Base-by-base conservation (phyloP, 805 yeast species). In the Barnettozyma populi region DNA sequence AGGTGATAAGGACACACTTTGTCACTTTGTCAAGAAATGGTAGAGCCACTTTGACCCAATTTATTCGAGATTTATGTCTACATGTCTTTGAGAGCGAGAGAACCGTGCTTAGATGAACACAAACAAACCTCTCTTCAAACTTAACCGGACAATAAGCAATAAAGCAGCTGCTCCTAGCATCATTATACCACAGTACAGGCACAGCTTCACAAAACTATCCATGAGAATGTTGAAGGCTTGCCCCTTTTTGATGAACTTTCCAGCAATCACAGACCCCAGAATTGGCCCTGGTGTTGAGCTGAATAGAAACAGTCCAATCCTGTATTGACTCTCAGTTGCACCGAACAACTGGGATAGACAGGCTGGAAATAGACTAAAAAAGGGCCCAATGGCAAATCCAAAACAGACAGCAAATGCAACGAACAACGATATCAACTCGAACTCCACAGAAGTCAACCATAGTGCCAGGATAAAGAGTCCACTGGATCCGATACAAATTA, bases 271-370 rank as follows among this genome's bases (percentile, higher is more conserved):
- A 41, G 56, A 52, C 2, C 61, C 61, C 5, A 57, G 21, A 9
- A 57, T 49, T 1, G 61, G 60, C 2, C 59, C 61, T 5, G 60
- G 61, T 3, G 55, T 36, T 10, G 57, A 47, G 3, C 50, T 50
- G 35, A 55, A 32, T 4, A 55, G 35, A 36, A 52, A 53, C 38
- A 57, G 44, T 0, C 57, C 54, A 8, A 57, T 16, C 27, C 61
- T 41, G 7, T 53, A 51, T 6, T 56, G 57, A 8, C 56, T 43
- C 3, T 54, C 58, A 4, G 27, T 37, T 14, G 53, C 47, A 16
- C 61, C 61, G 40, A 57, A 57, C 6, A 55, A 24, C 36, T 57
- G 61, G 1, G 56, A 50, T 18, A 57, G 25, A 25, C 57, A 54
- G 9, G 61, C 60, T 6, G 61, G 60, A 32, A 44, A 57, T 21